Conservation (phyloP, 2,329 filamentous ascomycete species). For the Didymosphaeria variabile region DNA sequence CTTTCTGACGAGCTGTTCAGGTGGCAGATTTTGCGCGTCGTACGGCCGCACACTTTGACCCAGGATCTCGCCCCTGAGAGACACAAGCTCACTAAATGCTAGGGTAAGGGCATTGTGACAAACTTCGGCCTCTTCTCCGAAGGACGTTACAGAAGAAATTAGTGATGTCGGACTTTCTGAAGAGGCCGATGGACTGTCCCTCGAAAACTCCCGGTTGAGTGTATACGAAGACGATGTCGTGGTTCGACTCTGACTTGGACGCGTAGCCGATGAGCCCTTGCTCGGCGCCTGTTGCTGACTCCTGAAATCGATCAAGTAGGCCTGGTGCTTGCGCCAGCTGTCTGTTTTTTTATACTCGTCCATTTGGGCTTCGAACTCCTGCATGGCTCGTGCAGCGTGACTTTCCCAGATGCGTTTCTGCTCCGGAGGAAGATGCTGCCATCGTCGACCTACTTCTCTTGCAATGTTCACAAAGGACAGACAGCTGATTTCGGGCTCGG, state of each 20-base stretch:
- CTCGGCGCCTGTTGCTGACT: constrained; percentile 20
- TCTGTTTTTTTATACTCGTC: constrained; percentile 52
- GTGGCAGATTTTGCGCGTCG: constrained; percentile 38
- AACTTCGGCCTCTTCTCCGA: constrained; percentile 34
- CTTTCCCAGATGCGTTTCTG: constrained; percentile 51
- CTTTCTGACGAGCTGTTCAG: constrained; percentile 38
- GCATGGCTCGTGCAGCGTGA: constrained; percentile 49
- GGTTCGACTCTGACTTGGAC: constrained; percentile 32
- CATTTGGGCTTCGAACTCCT: constrained; percentile 51
- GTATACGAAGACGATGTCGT: constrained; percentile 28
- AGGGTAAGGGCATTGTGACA: constrained; percentile 48
- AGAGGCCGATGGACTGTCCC: constrained; percentile 36
- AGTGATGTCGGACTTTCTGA: constrained; percentile 40
- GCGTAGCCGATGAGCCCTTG: constrained; percentile 19
- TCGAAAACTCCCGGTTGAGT: neutral
- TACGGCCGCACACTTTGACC: constrained; percentile 34
- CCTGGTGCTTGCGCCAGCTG: constrained; percentile 47
- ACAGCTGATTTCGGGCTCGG: constrained; percentile 44
- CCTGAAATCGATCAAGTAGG: constrained; percentile 48
- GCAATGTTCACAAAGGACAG: constrained; percentile 52
- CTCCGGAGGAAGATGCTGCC: constrained; percentile 48
- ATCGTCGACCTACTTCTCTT: constrained; percentile 48
- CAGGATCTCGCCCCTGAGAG: constrained; percentile 43
- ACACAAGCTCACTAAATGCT: constrained; percentile 46
- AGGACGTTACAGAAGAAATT: constrained; percentile 28